Evolutionary conservation across 1,284 basidiomycete species (phyloP), one percentile per base, ranked within the genome.

Genomic region (Melampsora americana): DNA sequence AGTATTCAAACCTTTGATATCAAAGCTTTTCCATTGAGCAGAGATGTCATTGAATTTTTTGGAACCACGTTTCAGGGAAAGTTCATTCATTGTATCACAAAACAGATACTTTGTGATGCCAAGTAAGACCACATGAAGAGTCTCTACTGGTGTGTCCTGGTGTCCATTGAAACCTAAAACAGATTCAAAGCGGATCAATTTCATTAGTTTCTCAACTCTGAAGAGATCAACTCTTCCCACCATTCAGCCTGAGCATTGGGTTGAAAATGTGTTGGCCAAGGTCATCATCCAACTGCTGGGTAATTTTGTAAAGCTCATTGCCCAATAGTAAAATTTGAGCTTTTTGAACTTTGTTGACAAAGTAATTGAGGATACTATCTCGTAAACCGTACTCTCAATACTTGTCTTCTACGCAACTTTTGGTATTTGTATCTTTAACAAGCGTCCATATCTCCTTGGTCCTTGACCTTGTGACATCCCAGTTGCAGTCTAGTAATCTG

Each of bases 51-150:
- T 42, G 11, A 42, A 42, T 42, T 42, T 42, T 77, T 64, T 69
- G 79, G 80, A 14, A 77, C 32, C 32, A 32, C 44, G 0, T 5
- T 70, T 50, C 2, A 73, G 53, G 35, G 77, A 79, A 11, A 79
- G 78, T 1, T 78, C 74, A 6, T 77, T 60, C 0, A 84, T 79
- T 0, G 79, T 80, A 77, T 85, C 83, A 0, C 81, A 77, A 83
- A 84, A 85, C 30, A 84, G 79, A 66, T 85, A 84, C 77, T 85
- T 85, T 11, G 84, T 79, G 48, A 84, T 79, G 0, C 84, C 84
- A 0, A 84, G 79, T 0, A 84, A 79, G 9, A 84, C 77, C 0
- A 83, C 82, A 79, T 84, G 84, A 0, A 85, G 79, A 4, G 84
- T 81, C 77, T 85, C 82, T 0, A 84, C 82, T 0, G 83, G 83